phyloP scores from a whole-genome alignment of 139 green algal species.

The Yamagishiella unicocca region DNA sequence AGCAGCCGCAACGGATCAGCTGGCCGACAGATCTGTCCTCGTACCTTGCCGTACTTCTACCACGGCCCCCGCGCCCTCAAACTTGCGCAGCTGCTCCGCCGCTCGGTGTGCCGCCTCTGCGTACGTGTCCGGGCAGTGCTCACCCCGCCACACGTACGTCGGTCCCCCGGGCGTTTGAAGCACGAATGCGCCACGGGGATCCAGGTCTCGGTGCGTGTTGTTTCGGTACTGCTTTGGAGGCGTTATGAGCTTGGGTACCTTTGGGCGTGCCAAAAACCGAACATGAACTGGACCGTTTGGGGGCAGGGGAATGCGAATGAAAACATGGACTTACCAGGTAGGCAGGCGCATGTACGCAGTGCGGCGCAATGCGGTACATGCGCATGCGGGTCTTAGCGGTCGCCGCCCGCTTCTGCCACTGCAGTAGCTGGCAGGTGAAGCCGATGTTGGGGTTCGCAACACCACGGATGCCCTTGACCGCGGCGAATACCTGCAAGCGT shows the following conservation, averaged over 20 bases:
- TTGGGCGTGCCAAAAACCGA: neutral
- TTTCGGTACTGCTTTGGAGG: slow-evolving; percentile 35
- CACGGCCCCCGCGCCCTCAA: slow-evolving; percentile 60
- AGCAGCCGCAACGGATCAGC: neutral
- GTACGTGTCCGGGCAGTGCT: slow-evolving; percentile 47
- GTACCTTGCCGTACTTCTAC: slow-evolving; percentile 66
- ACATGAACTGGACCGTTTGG: too few species aligned
- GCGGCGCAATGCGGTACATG: slow-evolving; percentile 83
- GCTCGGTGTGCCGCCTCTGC: slow-evolving; percentile 56
- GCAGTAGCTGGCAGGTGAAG: slow-evolving; percentile 85
- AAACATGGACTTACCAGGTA: slow-evolving; percentile 34
- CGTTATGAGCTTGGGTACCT: slow-evolving; percentile 64
- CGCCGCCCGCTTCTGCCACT: slow-evolving; percentile 87
- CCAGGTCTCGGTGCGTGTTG: slow-evolving; percentile 65
- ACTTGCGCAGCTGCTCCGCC: slow-evolving; percentile 64
- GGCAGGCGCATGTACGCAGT: slow-evolving; percentile 67
- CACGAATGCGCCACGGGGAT: slow-evolving; percentile 79
- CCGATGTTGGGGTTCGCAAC: slow-evolving; percentile 97
- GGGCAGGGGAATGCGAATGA: neutral
- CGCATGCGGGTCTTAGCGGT: slow-evolving; percentile 51
- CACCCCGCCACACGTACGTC: slow-evolving; percentile 67
- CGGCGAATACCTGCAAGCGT: slow-evolving; percentile 62
- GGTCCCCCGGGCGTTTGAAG: slow-evolving; percentile 23
- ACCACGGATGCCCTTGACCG: slow-evolving; percentile 84
- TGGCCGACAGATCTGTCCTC: neutral